Evolutionary conservation across 768 basidiomycete genomes (phyloP), one percentile per base, ranked within the genome.

Genomic region (Naganishia friedmannii): DNA sequence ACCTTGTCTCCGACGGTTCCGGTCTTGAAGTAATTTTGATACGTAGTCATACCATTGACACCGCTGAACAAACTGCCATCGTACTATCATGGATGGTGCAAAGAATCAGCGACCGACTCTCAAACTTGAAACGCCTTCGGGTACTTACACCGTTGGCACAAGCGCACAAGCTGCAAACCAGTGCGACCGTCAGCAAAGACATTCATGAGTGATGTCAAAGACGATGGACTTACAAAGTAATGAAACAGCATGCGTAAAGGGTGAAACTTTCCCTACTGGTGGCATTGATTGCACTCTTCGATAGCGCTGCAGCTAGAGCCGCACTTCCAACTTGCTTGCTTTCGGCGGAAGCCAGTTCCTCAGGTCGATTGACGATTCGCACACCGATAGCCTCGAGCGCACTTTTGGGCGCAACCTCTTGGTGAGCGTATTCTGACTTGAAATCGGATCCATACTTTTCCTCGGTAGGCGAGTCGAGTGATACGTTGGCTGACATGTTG

Each of bases 11-110:
- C 73, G 26, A 66, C 57, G 8, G 65, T 71, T 23, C 69, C 72
- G 32, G 60, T 67, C 19, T 76, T 57, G 70, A 76, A 76, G 7
- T 69, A 69, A 21, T 73, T 67, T 56, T 73, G 71, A 55, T 74
- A 74, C 53, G 72, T 70, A 19, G 72, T 70, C 76, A 76, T 76
- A 10, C 74, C 71, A 42, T 70, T 54, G 12, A 76, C 53, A 31
- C 73, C 76, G 10, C 72, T 73, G 73, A 76, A 74, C 28, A 76
- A 67, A 32, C 73, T 55, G 63, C 76, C 76, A 56, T 76, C 76
- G 56, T 76, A 76, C 58, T 69, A 19, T 39, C 7, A 3, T 4
- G 48, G 39, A 37, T 37, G 34, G 57, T 15, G 23, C 32, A 26
- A 58, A 8, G 28, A 37, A 12, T 58, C 17, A 58, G 32, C 34